Percentiles rank a stretch among this genome's conserved stretches.
Evolutionary conservation across 371 early-diverging fungal species (phyloP).

Genomic region (Apophysomyces trapeziformis): DNA sequence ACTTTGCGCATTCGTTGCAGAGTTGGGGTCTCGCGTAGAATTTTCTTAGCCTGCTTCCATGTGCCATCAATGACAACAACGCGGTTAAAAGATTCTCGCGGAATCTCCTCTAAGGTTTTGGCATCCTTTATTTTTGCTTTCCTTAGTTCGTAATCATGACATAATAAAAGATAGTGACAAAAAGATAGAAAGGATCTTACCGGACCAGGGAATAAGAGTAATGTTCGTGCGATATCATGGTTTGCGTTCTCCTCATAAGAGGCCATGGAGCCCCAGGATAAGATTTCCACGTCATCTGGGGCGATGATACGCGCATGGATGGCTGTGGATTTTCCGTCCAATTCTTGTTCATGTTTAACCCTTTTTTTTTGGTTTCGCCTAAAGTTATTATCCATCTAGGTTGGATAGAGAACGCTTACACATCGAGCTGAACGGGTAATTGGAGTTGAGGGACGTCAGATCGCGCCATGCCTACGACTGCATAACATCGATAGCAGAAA

Average conservation of each 20-base stretch:
- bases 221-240: constrained; percentile 33
- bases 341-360: constrained; percentile 77
- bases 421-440: constrained; percentile 76
- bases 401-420: constrained; percentile 44
- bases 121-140: constrained; percentile 56
- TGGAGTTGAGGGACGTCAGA: constrained; percentile 61
- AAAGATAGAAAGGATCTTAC: constrained; percentile 45
- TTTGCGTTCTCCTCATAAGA: constrained; percentile 50
- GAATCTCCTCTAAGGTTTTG: constrained; percentile 65
- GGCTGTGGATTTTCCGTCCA: constrained; percentile 82
- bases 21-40: constrained; percentile 58
- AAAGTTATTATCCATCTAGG: constrained; percentile 2
- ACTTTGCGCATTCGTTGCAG: constrained; percentile 61
- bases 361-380: constrained; percentile 15
- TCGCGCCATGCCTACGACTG: constrained; percentile 48
- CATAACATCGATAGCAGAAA: constrained; percentile 72
- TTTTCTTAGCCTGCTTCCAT: constrained; percentile 87
- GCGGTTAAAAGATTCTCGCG: constrained; percentile 67
- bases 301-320: constrained; percentile 83
- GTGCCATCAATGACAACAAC: constrained; percentile 93
- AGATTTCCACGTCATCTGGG: constrained; percentile 22
- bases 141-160: no score
- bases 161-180: no score
- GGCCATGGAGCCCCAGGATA: constrained; percentile 3
- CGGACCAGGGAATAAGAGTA: constrained; percentile 86